These are phyloP conservation scores for Schizonepeta tenuifolia DNA, from an alignment of 257 asterid species.

Conservation along the genomic window DNA sequence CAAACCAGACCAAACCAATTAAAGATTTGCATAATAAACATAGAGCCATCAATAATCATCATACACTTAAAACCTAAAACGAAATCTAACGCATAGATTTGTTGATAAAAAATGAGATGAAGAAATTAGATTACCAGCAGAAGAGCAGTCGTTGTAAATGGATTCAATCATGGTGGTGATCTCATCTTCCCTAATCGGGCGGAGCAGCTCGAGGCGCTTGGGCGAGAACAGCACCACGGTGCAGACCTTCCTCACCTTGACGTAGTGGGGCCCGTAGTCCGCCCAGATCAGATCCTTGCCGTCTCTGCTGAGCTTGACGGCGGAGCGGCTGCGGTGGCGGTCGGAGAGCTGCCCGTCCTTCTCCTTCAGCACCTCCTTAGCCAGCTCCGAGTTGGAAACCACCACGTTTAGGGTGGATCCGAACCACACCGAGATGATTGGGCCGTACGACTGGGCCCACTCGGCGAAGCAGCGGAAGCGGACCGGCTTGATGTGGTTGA, in stretches of 20 bases:
- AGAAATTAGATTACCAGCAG: constrained; percentile 45
- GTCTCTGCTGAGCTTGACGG: constrained; percentile 65
- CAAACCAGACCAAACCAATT: too few species aligned
- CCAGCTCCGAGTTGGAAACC: constrained; percentile 63
- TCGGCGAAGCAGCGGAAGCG: constrained; percentile 76
- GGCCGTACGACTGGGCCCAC: constrained; percentile 77
- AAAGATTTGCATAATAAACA: neutral
- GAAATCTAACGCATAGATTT: too few species aligned
- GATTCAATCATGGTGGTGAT: constrained; percentile 71
- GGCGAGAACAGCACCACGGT: constrained; percentile 75
- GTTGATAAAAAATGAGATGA: neutral
- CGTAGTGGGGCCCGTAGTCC: constrained; percentile 88
- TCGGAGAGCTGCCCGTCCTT: constrained; percentile 83
- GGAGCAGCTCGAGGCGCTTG: constrained; percentile 67
- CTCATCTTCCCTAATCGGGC: constrained; percentile 86
- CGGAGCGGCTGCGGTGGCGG: constrained; percentile 68
- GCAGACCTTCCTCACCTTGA: constrained; percentile 75
- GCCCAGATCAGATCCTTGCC: constrained; percentile 81
- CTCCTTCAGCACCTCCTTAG: constrained; percentile 73
- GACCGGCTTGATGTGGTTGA: constrained; percentile 74
- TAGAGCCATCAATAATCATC: too few species aligned
- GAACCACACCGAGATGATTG: constrained; percentile 58
- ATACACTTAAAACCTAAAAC: too few species aligned
- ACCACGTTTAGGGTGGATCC: constrained; percentile 69
- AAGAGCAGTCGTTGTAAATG: constrained; percentile 53